Evolutionary conservation across 306 rosid species (phyloP), one percentile per base, ranked within the genome.

Genomic region (Bauhinia variegata): DNA sequence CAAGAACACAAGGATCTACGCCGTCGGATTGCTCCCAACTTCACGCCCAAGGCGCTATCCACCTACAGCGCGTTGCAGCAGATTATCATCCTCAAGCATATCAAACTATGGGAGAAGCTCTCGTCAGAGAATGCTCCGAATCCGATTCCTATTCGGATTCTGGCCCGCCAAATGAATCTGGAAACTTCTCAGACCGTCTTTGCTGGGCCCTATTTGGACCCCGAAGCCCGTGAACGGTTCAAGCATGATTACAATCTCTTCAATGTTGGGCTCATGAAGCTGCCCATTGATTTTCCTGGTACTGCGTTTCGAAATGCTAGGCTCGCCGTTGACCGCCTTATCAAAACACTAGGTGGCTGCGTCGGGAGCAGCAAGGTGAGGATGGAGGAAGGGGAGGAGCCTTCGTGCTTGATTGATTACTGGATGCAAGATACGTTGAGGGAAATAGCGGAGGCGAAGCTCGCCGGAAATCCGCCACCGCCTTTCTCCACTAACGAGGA

Each of bases 131-230:
- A 41, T 6, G 48, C 11, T 1, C 36, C 68, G 0, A 11, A 61
- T 23, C 67, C 96, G 3, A 61, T 89, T 3, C 8, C 91, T 0
- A 73, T 93, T 11, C 69, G 97, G 15, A 13, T 78, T 2, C 16
- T 88, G 5, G 86, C 84, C 13, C 97, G 98, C 0, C 88, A 93
- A 9, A 85, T 93, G 86, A 93, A 93, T 28, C 83, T 93, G 0
- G 96, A 89, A 41, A 86, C 97, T 3, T 93, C 98, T 0, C 96
- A 93, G 74, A 78, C 83, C 0, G 98, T 89, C 0, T 89, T 93
- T 13, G 96, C 89, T 6, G 98, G 98, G 67, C 95, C 98, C 0
- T 83, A 93, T 5, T 49, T 93, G 78, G 83, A 56, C 23, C 58
- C 1, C 0, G 81, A 83, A 14, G 86, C 82, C 48, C 80, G 95